Conservation (phyloP, 2,329 filamentous ascomycete genomes). For the Alternaria brassicae region DNA sequence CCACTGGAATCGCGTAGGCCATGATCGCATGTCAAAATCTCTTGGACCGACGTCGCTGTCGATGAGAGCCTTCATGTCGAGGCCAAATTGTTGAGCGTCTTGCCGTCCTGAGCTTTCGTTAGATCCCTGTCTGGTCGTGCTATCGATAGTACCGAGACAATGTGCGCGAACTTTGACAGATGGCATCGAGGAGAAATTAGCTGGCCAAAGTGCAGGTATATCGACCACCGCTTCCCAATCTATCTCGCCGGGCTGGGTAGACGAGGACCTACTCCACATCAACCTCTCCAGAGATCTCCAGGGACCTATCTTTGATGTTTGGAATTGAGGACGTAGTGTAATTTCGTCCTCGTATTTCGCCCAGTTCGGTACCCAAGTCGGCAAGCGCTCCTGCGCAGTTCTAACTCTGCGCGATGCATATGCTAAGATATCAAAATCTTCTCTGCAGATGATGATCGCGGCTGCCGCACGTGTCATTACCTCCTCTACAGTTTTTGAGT, state of each 20-base stretch:
- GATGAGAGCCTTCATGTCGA: slow-evolving; percentile 2
- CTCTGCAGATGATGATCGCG: slow-evolving; percentile 19
- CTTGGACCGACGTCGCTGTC: neutral
- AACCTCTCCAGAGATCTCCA: slow-evolving; percentile 18
- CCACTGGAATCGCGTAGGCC: slow-evolving; percentile 16
- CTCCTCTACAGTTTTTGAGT: slow-evolving; percentile 19
- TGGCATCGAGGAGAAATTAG: neutral
- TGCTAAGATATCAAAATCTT: slow-evolving; percentile 17
- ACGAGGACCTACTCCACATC: neutral
- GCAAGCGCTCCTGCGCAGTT: neutral
- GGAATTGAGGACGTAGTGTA: slow-evolving; percentile 14
- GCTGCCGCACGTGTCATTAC: slow-evolving; percentile 14
- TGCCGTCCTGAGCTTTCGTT: slow-evolving; percentile 2
- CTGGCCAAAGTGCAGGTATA: slow-evolving; percentile 7
- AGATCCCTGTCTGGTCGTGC: neutral
- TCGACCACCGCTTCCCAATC: slow-evolving; percentile 9
- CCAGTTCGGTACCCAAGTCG: slow-evolving; percentile 25
- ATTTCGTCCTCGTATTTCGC: slow-evolving; percentile 3
- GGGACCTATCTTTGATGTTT: slow-evolving; percentile 11
- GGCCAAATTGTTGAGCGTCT: slow-evolving; percentile 4
- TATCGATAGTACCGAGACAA: slow-evolving; percentile 17
- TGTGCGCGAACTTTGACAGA: slow-evolving; percentile 12
- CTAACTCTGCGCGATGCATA: slow-evolving; percentile 10
- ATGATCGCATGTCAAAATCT: neutral
- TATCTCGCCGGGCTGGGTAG: slow-evolving; percentile 1